Conservation (phyloP, 2,329 filamentous ascomycete genomes). For the Cytospora chrysosperma region DNA sequence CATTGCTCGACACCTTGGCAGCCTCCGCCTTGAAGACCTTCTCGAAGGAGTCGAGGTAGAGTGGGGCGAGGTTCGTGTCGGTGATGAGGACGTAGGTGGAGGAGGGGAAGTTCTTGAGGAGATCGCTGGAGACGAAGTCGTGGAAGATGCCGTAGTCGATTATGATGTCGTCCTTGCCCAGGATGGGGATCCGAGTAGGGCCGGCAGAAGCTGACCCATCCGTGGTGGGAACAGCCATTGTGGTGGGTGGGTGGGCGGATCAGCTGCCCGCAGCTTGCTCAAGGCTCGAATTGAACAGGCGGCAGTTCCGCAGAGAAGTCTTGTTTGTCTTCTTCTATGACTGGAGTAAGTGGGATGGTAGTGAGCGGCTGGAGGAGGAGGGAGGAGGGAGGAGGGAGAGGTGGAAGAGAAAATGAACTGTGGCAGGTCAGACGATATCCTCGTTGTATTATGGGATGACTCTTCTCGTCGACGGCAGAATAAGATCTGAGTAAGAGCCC, state of each 20-base stretch:
- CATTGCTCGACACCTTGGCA: slow-evolving; percentile 33
- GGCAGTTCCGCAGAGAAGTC: slow-evolving; percentile 3
- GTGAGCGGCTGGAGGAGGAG: not conserved
- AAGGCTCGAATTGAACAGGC: slow-evolving; percentile 6
- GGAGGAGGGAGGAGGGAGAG: not conserved
- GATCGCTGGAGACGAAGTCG: slow-evolving; percentile 75
- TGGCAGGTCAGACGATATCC: not conserved
- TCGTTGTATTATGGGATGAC: not conserved
- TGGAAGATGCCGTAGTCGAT: slow-evolving; percentile 91
- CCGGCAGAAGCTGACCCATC: slow-evolving; percentile 28
- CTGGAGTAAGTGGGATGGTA: not conserved
- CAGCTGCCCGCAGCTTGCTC: slow-evolving; percentile 21
- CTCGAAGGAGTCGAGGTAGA: slow-evolving; percentile 79
- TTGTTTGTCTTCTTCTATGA: not conserved
- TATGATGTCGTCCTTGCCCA: slow-evolving; percentile 87
- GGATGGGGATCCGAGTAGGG: slow-evolving; percentile 69
- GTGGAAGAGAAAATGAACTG: not conserved
- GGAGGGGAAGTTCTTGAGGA: slow-evolving; percentile 73
- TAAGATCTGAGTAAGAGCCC: not conserved
- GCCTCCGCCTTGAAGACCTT: slow-evolving; percentile 56
- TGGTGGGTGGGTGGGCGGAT: not conserved
- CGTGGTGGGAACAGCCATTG: slow-evolving; percentile 25
- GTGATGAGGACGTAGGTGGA: slow-evolving; percentile 96
- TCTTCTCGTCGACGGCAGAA: not conserved
- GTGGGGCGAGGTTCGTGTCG: slow-evolving; percentile 83